Percentiles rank a stretch among this genome's conserved stretches.
Conservation (phyloP, 2,329 filamentous ascomycete species). For the Mycosphaerella sp. region DNA sequence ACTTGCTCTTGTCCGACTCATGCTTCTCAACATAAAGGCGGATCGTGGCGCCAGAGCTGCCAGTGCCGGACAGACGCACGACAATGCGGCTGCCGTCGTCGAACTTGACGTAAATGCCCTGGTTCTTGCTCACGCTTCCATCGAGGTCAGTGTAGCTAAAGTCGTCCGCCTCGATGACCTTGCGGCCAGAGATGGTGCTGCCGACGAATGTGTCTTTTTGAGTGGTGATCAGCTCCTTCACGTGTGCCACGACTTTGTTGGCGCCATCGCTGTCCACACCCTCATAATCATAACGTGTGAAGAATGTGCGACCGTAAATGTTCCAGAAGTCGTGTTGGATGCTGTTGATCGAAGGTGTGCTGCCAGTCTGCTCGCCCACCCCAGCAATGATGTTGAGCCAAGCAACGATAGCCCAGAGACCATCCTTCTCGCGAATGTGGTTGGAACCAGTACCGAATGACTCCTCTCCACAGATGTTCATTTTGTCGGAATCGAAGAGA, state of each 20-base stretch:
- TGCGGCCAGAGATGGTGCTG: constrained; percentile 73
- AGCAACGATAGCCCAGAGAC: constrained; percentile 92
- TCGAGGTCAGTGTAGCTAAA: constrained; percentile 99
- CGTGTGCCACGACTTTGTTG: constrained; percentile 77
- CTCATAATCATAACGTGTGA: constrained; percentile 98
- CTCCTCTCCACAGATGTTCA: constrained; percentile 98
- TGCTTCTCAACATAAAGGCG: constrained; percentile 97
- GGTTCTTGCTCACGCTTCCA: constrained; percentile 89
- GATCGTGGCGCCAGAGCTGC: constrained; percentile 91
- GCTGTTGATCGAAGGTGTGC: constrained; percentile 85
- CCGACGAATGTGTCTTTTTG: constrained; percentile 70
- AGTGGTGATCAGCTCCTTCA: constrained; percentile 68
- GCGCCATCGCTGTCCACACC: constrained; percentile 86
- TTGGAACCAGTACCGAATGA: constrained; percentile 97
- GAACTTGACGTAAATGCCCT: constrained; percentile 92
- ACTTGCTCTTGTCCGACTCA: constrained; percentile 71
- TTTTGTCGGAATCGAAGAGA: constrained; percentile 87
- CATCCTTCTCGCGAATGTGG: constrained; percentile 99
- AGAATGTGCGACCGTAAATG: constrained; percentile 94
- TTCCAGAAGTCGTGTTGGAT: constrained; percentile 98
- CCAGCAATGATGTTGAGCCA: constrained; percentile 99
- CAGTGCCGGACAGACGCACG: constrained; percentile 89
- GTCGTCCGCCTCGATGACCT: constrained; percentile 84
- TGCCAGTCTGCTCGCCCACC: constrained; percentile 72
- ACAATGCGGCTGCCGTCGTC: constrained; percentile 92